Base-by-base conservation (phyloP, 2,329 filamentous ascomycete species). In the Colletotrichum tanaceti region DNA sequence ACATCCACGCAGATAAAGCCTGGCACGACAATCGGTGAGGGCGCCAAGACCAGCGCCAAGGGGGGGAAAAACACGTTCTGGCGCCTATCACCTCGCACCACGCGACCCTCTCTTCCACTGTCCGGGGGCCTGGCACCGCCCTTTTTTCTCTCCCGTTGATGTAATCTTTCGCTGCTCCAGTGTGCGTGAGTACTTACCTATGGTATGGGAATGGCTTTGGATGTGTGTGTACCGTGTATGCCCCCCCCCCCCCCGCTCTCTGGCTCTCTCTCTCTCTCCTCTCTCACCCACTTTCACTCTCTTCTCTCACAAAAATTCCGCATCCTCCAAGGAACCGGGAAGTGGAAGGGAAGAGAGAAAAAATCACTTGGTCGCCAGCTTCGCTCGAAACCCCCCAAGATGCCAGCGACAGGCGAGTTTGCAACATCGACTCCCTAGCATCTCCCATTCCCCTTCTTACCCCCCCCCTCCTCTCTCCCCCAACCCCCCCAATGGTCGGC, bases 51-150 rank as follows among this genome's bases (percentile, higher is more conserved):
- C 11, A 22, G 7, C 11, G 66, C 66, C 63, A 65, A 65, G 62
- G n/a, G 5, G 16, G 7, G n/a, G n/a, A 50, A 35, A 52, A 10
- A 28, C 66, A 60, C 60, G 22, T 41, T 64, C 35, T 18, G 49
- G 47, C 54, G 43, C 66, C 66, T 68, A 68, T 68, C 66, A 68
- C 24, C 22, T 65, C 38, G 50, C 66, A 65, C 66, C 66, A 68
- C 66, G 66, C 66, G 66, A 65, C 66, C 62, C 62, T 65, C 62
- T 46, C 47, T 28, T 28, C 28, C 7, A 7, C 28, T 28, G 28
- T 28, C 32, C 44, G 3, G 43, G n/a, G 35, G 44, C 32, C 22
- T 46, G 53, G 38, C 16, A 55, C 58, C 32, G 24, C 28, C 38
- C 39, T 13, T 58, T 46, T 65, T 67, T 68, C 22, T 13, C 49